Evolutionary conservation across 192 early-diverging fungal species (phyloP).

Genomic region (Umbelopsis vinacea): DNA sequence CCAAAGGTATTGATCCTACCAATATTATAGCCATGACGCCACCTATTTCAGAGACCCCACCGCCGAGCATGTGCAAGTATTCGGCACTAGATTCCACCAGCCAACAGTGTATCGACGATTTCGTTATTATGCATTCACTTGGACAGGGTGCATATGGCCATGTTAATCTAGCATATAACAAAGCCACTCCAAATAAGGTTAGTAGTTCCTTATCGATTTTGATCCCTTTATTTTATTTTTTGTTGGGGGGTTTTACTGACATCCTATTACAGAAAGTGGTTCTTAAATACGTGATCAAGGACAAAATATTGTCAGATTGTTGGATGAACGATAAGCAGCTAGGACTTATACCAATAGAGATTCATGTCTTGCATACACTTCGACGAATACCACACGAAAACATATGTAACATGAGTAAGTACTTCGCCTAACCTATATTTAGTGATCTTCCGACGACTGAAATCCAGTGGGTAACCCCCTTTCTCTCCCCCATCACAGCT

Average conservation of each 20-base stretch:
- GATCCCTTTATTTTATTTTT: background rate
- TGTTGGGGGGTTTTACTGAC: slow-evolving; percentile 1
- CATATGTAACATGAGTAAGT: slow-evolving; percentile 50
- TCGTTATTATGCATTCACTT: slow-evolving; percentile 55
- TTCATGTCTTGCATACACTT: slow-evolving; percentile 68
- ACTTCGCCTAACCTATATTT: background rate
- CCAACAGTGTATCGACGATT: slow-evolving; percentile 54
- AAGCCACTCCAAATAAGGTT: slow-evolving; percentile 51
- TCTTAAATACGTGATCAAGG: slow-evolving; percentile 71
- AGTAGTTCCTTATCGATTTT: background rate
- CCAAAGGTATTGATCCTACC: slow-evolving; percentile 1
- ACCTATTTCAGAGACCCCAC: slow-evolving; percentile 11
- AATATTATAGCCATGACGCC: slow-evolving; percentile 15
- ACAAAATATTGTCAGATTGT: slow-evolving; percentile 57
- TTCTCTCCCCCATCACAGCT: slow-evolving; percentile 39
- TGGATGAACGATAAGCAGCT: slow-evolving; percentile 66
- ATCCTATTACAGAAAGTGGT: slow-evolving; percentile 47
- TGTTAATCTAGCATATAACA: slow-evolving; percentile 60
- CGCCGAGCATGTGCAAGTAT: slow-evolving; percentile 34
- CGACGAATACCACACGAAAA: slow-evolving; percentile 53
- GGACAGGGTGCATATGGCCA: slow-evolving; percentile 73
- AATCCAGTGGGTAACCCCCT: background rate
- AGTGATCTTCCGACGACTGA: background rate
- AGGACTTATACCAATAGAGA: slow-evolving; percentile 71
- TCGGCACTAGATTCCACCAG: slow-evolving; percentile 39